phyloP scores from a whole-genome alignment of 2,329 filamentous ascomycete species.

The Graphilbum sp. region DNA sequence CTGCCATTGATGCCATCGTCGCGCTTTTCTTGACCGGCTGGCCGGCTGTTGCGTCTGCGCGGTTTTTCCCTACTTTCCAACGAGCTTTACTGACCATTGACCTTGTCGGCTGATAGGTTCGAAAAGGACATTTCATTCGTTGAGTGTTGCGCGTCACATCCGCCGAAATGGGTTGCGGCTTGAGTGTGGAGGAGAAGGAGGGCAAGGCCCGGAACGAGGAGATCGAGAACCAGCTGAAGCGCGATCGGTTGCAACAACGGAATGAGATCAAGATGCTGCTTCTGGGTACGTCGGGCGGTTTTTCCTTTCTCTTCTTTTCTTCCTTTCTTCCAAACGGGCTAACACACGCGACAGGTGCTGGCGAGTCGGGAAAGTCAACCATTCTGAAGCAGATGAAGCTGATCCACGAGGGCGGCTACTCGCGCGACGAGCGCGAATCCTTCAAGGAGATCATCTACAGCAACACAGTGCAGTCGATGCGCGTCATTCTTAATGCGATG shows the following conservation, averaged over 20 bases:
- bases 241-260: constrained; percentile 95
- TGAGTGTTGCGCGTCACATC: constrained; percentile 12
- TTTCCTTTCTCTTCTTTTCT: not conserved
- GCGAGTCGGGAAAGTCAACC: constrained; percentile 93
- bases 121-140: too few species aligned
- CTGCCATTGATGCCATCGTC: too few species aligned
- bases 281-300: constrained; percentile 52
- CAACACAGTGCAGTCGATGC: constrained; percentile 55
- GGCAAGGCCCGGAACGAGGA: constrained; percentile 99
- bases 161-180: constrained; percentile 93
- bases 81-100: not conserved
- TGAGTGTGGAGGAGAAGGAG: constrained; percentile 99
- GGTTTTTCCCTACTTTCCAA: not conserved
- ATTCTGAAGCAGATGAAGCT: constrained; percentile 98
- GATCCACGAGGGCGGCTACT: constrained; percentile 97
- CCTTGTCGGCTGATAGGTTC: too few species aligned
- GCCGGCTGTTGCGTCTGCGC: too few species aligned
- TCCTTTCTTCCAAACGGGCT: constrained; percentile 2
- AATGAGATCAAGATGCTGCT: constrained; percentile 99
- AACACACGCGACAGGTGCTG: constrained; percentile 50
- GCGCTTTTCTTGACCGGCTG: too few species aligned
- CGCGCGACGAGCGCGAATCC: constrained; percentile 62
- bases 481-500: constrained; percentile 53
- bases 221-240: constrained; percentile 98
- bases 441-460: constrained; percentile 59